Base-by-base conservation (phyloP, 305 asterid species). In the Lippia alba region DNA sequence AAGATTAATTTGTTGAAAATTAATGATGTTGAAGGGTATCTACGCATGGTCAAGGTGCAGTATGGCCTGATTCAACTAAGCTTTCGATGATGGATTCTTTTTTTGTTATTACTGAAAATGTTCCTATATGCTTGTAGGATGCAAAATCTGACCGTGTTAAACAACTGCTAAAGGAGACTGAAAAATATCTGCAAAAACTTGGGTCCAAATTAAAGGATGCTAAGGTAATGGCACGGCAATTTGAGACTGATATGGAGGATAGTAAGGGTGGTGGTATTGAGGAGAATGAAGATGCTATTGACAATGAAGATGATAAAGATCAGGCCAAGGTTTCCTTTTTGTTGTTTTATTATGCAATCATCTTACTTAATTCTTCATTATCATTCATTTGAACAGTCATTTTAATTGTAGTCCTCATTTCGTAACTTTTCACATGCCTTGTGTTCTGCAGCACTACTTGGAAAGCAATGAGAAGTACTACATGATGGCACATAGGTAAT, bases 381-480 rank as follows among this genome's bases (percentile, higher is more conserved):
- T 72, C 59, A 49, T 70, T 68, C 64, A 61, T 69, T 48, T 20
- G 20, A 66, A 5, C 12, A 8, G 41, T 64, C 39, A 5, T 19
- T 71, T 44, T 66, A 39, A 49, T 67, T 16, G 11, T 61, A 12
- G 32, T 56, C 62, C 36, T 72, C 64, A 67, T 33, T 64, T 59
- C 73, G 46, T 67, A 76, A 55, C 61, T 59, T 68, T 44, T 55
- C 65, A 18, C 63, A 24, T 78, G 50, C 44, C 41, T 77, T 86
- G 34, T 79, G 58, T 65, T 86, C 67, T 89, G 82, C 96, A 95
- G 99, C 97, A 95, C 76, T 95, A 95, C 79, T 67, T 95, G 96
- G 99, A 95, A 83, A 95, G 99, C 94, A 95, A 92, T 79, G 99
- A 95, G 82, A 95, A 92, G 78, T 95, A 95, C 90, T 95, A 95